Evolutionary conservation across 352 stramenopile species (phyloP).

Genomic region (Phytophthora citricola): DNA sequence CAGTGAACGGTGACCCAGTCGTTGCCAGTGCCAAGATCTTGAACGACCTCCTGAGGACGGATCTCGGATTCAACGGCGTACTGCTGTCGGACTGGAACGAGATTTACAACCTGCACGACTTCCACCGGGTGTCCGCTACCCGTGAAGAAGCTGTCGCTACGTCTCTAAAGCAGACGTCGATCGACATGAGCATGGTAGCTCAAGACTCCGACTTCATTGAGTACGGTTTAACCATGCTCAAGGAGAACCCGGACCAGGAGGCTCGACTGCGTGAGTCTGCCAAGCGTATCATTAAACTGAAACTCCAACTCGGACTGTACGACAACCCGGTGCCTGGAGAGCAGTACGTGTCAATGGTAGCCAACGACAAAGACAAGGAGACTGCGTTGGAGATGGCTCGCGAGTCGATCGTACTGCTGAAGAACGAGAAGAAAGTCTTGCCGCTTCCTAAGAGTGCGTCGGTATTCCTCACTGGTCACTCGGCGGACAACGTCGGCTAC

Average conservation of each 20-base stretch:
- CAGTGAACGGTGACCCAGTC: constrained; percentile 89
- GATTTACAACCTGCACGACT: constrained; percentile 85
- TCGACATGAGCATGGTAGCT: constrained; percentile 93
- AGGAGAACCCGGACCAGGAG: constrained; percentile 35
- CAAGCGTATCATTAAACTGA: constrained; percentile 67
- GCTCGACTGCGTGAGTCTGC: constrained; percentile 56
- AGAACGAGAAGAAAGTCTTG: constrained; percentile 65
- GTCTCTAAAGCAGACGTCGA: constrained; percentile 65
- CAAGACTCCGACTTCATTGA: constrained; percentile 49
- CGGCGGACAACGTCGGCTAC: constrained; percentile 61
- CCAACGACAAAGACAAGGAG: constrained; percentile 46
- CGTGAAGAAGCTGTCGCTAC: constrained; percentile 43
- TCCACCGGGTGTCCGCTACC: constrained; percentile 48
- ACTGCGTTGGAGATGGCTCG: constrained; percentile 59
- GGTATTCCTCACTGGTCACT: constrained; percentile 70
- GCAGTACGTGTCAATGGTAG: constrained; percentile 46
- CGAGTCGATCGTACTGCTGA: constrained; percentile 77
- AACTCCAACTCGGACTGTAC: constrained; percentile 70
- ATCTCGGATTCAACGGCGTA: constrained; percentile 85
- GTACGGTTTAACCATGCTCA: constrained; percentile 41
- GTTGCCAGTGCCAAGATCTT: constrained; percentile 77
- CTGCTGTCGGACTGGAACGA: constrained; percentile 91
- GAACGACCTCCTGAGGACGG: constrained; percentile 67
- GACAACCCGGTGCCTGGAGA: constrained; percentile 55
- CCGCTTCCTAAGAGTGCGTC: constrained; percentile 38